Evolutionary conservation across 2,329 filamentous ascomycete genomes (phyloP), one percentile per base, ranked within the genome.

Genomic region (Colletotrichum chrysophilum): DNA sequence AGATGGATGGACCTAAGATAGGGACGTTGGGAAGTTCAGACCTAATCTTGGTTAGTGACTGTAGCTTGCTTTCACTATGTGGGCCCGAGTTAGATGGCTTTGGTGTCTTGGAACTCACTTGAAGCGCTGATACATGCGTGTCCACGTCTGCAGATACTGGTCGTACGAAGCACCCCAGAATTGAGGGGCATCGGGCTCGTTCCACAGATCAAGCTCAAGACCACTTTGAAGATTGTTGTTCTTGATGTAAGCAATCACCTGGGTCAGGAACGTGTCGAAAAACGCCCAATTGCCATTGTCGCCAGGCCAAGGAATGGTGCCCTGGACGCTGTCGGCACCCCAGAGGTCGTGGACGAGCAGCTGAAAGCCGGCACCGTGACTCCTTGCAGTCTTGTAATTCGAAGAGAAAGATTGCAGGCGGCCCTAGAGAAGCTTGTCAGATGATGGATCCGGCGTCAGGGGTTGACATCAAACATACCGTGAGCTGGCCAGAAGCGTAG

Each of bases 131-230:
- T 71, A 74, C 14, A 71, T 73, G 16, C 71, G 68, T 14, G 58
- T 65, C 68, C 71, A 77, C 36, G 66, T 66, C 21, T 64, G 43
- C 14, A 76, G 66, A 26, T 74, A 76, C 66, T 76, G 75, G 1
- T 71, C 66, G 66, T 69, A 58, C 24, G 66, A 64, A 18, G 65
- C 32, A 16, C 68, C 67, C 75, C 75, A 76, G 38, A 76, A 76
- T 14, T 21, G 38, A 16, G 34, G 34, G 10, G 66, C 62, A 52
- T 76, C 71, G 21, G 75, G 75, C 55, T 76, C 75, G 24, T 76
- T 76, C 75, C 75, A 76, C 16, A 76, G 70, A 52, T 76, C 75
- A 30, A 76, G 70, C 16, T 58, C 68, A 7, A 76, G 66, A 4
- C 66, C 75, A 14, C 43, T 56, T 30, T 30, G 38, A 12, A 72